Evolutionary conservation across 805 yeast species (phyloP).

Genomic region (Brettanomyces bruxellensis): DNA sequence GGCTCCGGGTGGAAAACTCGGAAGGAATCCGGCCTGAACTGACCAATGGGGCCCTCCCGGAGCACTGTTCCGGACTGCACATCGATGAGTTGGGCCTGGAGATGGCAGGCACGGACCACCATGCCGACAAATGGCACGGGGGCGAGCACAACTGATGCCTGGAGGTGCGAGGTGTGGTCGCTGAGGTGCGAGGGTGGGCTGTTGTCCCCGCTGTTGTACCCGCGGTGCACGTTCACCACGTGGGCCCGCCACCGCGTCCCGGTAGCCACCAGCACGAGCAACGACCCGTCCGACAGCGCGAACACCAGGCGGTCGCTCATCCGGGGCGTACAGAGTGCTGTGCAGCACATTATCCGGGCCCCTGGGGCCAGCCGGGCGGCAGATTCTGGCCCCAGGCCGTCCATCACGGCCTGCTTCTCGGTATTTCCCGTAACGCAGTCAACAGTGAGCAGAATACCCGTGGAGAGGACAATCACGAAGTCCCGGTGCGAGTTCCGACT

Average conservation of each 20-base stretch:
- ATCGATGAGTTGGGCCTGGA: conserved; percentile 60
- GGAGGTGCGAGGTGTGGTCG: neutral
- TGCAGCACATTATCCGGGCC: conserved; percentile 37
- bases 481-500: conserved; percentile 28
- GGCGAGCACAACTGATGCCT: conserved; percentile 23
- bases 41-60: conserved; percentile 51
- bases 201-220: conserved; percentile 26
- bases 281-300: conserved; percentile 36
- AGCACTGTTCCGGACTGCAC: conserved; percentile 69
- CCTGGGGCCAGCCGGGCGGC: conserved; percentile 15
- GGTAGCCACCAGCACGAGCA: conserved; percentile 55
- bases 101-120: conserved; percentile 50
- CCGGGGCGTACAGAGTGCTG: conserved; percentile 57
- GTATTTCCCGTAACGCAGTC: conserved; percentile 41
- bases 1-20: conserved; percentile 76
- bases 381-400: neutral
- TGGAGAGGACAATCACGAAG: conserved; percentile 41
- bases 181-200: neutral
- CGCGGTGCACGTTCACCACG: conserved; percentile 36
- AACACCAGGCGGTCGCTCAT: conserved; percentile 65
- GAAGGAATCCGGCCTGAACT: conserved; percentile 50
- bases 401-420: conserved; percentile 11
- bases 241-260: conserved; percentile 60
- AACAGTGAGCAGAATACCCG: conserved; percentile 41
- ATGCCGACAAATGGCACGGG: conserved; percentile 67